Conservation (phyloP, 176 grass and related monocot species). For the Oryza nivara region DNA sequence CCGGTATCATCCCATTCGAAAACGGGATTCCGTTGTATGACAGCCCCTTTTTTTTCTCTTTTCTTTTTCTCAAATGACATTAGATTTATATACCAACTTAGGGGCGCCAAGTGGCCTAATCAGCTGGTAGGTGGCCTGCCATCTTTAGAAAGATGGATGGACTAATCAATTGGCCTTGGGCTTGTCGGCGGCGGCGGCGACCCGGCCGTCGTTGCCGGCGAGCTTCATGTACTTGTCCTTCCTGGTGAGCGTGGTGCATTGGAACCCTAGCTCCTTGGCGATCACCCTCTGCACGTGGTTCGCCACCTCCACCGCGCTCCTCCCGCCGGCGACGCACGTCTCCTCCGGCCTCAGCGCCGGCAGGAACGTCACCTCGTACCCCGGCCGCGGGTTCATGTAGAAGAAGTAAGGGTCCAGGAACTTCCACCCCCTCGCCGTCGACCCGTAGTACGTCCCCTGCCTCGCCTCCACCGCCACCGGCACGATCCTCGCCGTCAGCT, state of each 20-base stretch:
- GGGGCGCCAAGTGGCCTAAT: too few relatives aligned
- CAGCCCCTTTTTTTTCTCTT: too few relatives aligned
- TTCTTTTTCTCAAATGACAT: too few relatives aligned
- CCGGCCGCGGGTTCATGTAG: slow-evolving; percentile 81
- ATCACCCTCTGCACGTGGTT: slow-evolving; percentile 73
- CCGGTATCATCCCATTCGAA: too few relatives aligned
- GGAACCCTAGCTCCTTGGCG: slow-evolving; percentile 56
- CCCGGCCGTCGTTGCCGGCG: slow-evolving; percentile 60
- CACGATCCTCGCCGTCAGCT: slow-evolving; percentile 73
- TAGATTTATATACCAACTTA: too few relatives aligned
- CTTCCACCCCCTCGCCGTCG: slow-evolving; percentile 68
- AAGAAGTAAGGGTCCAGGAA: slow-evolving; percentile 79
- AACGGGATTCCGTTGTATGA: too few relatives aligned
- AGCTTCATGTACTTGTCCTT: slow-evolving; percentile 90
- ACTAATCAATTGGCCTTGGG: neutral
- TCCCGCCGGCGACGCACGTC: slow-evolving; percentile 51
- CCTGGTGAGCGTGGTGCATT: slow-evolving; percentile 61
- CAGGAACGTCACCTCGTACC: slow-evolving; percentile 73
- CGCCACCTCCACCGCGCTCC: slow-evolving; percentile 63
- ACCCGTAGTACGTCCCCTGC: slow-evolving; percentile 64
- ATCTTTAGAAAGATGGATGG: too few relatives aligned
- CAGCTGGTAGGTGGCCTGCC: too few relatives aligned
- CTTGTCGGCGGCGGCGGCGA: neutral
- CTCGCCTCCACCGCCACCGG: slow-evolving; percentile 63
- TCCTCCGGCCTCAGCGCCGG: slow-evolving; percentile 55